Percentiles rank a stretch among this genome's conserved stretches.
Conservation (phyloP, 495 filamentous ascomycete species). For the Penicillium parvum region DNA sequence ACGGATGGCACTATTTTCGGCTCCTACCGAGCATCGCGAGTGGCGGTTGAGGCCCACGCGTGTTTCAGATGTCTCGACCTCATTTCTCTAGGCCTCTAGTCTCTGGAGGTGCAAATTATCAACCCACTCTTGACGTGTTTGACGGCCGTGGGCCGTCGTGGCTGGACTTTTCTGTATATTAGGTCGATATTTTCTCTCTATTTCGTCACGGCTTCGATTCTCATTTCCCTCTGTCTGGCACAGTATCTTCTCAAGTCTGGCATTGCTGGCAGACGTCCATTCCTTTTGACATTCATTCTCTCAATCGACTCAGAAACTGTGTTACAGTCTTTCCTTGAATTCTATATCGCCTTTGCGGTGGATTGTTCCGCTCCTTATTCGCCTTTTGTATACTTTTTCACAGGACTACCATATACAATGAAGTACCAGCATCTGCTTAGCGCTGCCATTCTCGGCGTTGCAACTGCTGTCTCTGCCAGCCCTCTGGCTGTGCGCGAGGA, state of each 20-base stretch:
- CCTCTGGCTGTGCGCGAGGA: constrained; percentile 18
- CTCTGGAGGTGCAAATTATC: constrained; percentile 8
- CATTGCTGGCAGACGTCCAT: constrained; percentile 35
- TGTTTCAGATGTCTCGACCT: constrained; percentile 30
- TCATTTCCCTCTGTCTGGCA: constrained; percentile 21
- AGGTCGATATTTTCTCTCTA: constrained; percentile 1
- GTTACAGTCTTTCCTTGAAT: constrained; percentile 4
- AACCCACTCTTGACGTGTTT: too few species aligned
- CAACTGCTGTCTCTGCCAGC: constrained; percentile 28
- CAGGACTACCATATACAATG: constrained; percentile 19
- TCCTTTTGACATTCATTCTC: constrained; percentile 17
- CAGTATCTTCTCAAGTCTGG: constrained; percentile 22
- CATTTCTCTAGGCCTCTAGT: constrained; percentile 23
- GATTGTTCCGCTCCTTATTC: neutral
- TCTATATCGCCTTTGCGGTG: neutral
- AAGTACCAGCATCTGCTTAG: constrained; percentile 31
- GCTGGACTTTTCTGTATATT: too few species aligned
- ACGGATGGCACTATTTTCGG: constrained; percentile 10
- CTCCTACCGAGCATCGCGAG: constrained; percentile 13
- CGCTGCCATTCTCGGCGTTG: constrained; percentile 26
- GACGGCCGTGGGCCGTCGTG: too few species aligned
- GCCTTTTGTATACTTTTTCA: neutral
- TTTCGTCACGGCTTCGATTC: constrained; percentile 7
- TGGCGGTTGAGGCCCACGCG: constrained; percentile 20
- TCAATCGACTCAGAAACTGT: neutral